Percentiles rank a stretch among this genome's conserved stretches.
These are phyloP conservation scores for Nemania diffusa DNA, from an alignment of 2,329 filamentous ascomycete genomes.

Conservation along the genomic window DNA sequence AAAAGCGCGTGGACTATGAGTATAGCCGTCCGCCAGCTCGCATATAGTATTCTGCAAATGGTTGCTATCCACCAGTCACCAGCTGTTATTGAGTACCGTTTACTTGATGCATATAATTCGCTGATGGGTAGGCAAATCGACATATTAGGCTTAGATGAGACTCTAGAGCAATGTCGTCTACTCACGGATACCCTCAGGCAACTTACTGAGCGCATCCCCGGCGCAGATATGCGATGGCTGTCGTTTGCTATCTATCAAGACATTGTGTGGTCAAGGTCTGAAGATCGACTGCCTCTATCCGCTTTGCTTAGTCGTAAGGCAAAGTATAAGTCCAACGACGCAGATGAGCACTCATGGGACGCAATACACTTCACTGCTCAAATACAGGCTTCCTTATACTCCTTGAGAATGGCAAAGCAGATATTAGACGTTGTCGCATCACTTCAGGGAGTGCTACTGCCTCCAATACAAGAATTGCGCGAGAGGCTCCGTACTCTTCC, in stretches of 20 bases:
- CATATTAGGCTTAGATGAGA: constrained; percentile 40
- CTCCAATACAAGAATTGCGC: constrained; percentile 34
- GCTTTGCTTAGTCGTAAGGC: constrained; percentile 46
- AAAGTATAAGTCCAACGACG: constrained; percentile 42
- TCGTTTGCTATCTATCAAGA: constrained; percentile 53
- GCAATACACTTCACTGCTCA: constrained; percentile 71
- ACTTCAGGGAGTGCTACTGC: constrained; percentile 31
- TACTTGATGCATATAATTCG: constrained; percentile 46
- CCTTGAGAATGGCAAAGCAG: constrained; percentile 66
- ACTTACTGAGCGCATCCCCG: constrained; percentile 34
- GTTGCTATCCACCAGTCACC: constrained; percentile 22
- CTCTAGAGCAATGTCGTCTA: constrained; percentile 38
- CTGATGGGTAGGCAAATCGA: constrained; percentile 49
- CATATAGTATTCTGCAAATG: constrained; percentile 51
- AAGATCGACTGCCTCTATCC: constrained; percentile 49
- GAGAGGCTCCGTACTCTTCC: constrained; percentile 39
- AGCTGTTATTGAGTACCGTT: constrained; percentile 53
- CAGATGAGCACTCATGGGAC: constrained; percentile 61
- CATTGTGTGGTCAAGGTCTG: constrained; percentile 46
- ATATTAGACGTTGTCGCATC: constrained; percentile 51
- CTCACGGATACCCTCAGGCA: constrained; percentile 44
- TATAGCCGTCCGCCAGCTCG: constrained; percentile 50
- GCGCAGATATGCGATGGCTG: constrained; percentile 48
- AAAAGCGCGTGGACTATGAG: constrained; percentile 55
- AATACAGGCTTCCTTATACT: constrained; percentile 69